Evolutionary conservation across 306 rosid species (phyloP), one percentile per base, ranked within the genome.

Genomic region (Trifolium pratense): DNA sequence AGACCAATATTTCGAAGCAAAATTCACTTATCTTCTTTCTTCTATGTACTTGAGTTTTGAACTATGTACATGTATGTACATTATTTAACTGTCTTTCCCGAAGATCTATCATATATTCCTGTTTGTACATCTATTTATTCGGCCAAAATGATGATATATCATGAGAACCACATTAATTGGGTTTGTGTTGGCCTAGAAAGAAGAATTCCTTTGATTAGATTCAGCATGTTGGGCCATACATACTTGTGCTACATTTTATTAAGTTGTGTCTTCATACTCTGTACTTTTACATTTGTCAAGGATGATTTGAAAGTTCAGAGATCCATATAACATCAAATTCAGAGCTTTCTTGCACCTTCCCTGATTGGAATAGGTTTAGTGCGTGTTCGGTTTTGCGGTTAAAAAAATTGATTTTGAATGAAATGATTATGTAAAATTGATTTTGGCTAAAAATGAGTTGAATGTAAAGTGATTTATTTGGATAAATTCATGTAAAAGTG

Each of bases 121-220:
- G 25, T 57, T 16, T 66, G n/a, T 59, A 34, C 31, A 43, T 58
- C 68, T 18, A 62, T 77, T 73, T 68, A 43, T 59, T 73, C 18
- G 66, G 59, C 56, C 81, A 72, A 66, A 81, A 40, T 59, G 68
- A 55, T 64, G 66, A 62, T 62, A 63, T 53, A 69, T 67, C 26
- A 8, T 69, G 43, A 46, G 34, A 69, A 48, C 81, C 55, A 68
- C 25, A 64, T 59, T 15, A 39, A 7, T 13, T 42, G 20, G 18
- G 13, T 66, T 51, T 48, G 40, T 58, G 46, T 61, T 61, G 13
- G 15, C 46, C 3, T 20, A 8, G 31, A 53, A 53, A 53, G 60
- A 53, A 20, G 2, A 10, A 4, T 20, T 53, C 26, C 60, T 53
- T 53, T 1, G 3, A 34, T 32, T 16, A 25, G 52, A 29, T 32